Evolutionary conservation across 192 early-diverging fungal genomes (phyloP), one percentile per base, ranked within the genome.

Genomic region (Entomortierella beljakovae): DNA sequence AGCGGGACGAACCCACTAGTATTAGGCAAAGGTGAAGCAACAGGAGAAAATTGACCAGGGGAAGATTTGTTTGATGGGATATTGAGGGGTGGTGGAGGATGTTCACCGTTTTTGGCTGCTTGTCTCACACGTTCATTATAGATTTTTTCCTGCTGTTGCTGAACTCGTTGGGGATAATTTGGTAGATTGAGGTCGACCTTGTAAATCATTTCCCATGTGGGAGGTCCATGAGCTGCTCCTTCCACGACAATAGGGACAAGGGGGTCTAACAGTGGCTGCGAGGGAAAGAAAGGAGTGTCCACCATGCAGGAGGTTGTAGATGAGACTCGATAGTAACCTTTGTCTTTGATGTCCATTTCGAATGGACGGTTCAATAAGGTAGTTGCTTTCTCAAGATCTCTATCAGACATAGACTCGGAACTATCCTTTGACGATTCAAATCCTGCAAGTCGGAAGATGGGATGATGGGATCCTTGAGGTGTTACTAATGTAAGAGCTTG

Each of bases 141-240:
- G 35, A 79, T 70, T 51, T 79, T 79, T 60, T 79, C 67, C 51
- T 79, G 75, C 20, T 79, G 75, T 34, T 79, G 61, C 25, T 79
- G 75, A n/a, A 79, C 61, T 31, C 75, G 61, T 28, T 79, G 75
- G 15, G 75, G 67, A 22, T 79, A 79, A 51, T 79, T 79, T 55
- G 75, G 75, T 9, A 68, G 75, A 16, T 58, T 26, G 46, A 79
- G 75, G 57, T 79, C 75, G 37, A 77, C 49, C 49, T 77, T 77
- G 57, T 77, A 77, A 58, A 77, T 77, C 73, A 77, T 68, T 55
- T 77, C 73, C 73, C 73, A 77, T 2, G 73, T 55, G 32, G 73
- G 73, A 8, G 73, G 65, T 11, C 73, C 73, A 57, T 77, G 73
- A 25, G 35, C 2, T 20, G 59, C 64, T 22, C 73, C 73, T 23